Evolutionary conservation across 2,329 filamentous ascomycete species (phyloP).

Genomic region (Clonostachys chloroleuca): DNA sequence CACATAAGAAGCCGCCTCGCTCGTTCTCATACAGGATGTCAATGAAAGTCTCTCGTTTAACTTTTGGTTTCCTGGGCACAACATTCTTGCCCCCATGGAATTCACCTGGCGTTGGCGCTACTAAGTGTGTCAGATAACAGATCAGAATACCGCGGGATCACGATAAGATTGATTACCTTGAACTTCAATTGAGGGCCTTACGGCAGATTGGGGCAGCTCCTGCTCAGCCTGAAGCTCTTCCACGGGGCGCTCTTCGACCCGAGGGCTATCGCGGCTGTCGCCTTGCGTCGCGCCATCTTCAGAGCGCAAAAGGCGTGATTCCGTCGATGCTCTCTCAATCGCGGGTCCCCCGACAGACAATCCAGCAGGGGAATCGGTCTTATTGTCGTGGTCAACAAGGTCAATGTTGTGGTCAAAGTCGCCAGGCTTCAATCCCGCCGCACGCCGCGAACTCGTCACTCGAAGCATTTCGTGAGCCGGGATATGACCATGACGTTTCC

Average conservation of each 20-base stretch:
- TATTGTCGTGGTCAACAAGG: conserved; percentile 53
- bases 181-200: conserved; percentile 24
- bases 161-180: conserved; percentile 13
- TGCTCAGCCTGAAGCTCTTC: background rate
- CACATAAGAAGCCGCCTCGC: conserved; percentile 84
- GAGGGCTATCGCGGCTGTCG: background rate
- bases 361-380: background rate
- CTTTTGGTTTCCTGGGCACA: conserved; percentile 20
- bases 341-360: background rate
- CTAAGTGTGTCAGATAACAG: background rate
- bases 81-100: conserved; percentile 21
- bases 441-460: conserved; percentile 36
- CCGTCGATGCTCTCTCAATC: conserved; percentile 12
- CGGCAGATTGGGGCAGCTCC: conserved; percentile 9
- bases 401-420: conserved; percentile 70
- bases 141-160: background rate
- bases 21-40: conserved; percentile 97
- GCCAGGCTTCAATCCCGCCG: conserved; percentile 46
- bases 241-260: conserved; percentile 1
- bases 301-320: conserved; percentile 12
- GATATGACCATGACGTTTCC: too few relatives aligned
- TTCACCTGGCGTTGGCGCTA: conserved; percentile 20
- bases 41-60: conserved; percentile 54
- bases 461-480: background rate
- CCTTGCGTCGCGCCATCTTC: conserved; percentile 7